Conservation (phyloP, 83 land plant genomes). For the Isoetes engelmannii region DNA sequence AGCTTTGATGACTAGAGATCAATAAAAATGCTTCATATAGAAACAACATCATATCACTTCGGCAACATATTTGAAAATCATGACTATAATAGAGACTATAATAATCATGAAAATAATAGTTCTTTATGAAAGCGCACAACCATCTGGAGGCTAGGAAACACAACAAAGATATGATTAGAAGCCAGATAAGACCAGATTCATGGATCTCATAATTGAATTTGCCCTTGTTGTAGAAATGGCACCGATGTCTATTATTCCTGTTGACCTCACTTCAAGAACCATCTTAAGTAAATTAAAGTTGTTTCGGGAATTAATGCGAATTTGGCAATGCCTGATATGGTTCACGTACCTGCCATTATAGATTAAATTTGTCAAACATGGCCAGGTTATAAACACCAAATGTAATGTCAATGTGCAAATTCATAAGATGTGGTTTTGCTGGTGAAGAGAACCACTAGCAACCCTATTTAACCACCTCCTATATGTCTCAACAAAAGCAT, state of each 20-base stretch:
- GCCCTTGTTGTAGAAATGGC: constrained; percentile 29
- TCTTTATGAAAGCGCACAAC: constrained; percentile 52
- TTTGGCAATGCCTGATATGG: constrained; percentile 50
- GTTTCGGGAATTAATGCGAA: constrained; percentile 42
- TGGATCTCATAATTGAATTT: constrained; percentile 10
- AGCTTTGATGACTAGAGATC: no score
- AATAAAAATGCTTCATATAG: no score
- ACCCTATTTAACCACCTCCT: constrained; percentile 68
- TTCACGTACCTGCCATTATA: constrained; percentile 39
- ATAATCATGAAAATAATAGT: constrained; percentile 60
- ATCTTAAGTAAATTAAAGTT: constrained; percentile 39
- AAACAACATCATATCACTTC: no score
- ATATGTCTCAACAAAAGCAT: constrained; percentile 64
- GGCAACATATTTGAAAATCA: constrained; percentile 3
- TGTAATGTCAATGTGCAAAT: constrained; percentile 39
- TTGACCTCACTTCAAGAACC: constrained; percentile 31
- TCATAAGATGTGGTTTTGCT: constrained; percentile 67
- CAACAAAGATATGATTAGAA: constrained; percentile 35
- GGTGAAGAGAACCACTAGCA: constrained; percentile 48
- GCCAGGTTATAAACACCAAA: no score
- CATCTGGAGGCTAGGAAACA: constrained; percentile 45
- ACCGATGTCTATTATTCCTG: constrained; percentile 40
- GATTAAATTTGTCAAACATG: no score
- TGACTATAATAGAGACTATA: no score
- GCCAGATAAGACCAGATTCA: not conserved